Evolutionary conservation across 1,139 yeast genomes (phyloP).

Genomic region (Blastobotrys ciferrii): DNA sequence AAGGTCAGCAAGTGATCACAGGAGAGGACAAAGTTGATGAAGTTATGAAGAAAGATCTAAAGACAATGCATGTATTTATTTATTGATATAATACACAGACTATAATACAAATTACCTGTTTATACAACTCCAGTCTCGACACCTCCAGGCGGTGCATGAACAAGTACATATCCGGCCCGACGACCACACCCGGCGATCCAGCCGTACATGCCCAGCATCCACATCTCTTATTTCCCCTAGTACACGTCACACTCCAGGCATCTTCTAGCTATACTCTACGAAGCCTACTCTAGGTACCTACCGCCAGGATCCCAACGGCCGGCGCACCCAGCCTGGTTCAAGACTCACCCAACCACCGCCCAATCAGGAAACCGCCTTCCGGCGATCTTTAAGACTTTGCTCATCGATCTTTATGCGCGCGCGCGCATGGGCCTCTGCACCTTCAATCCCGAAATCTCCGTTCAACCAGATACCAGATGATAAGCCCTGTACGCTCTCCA

Average conservation of each 20-base stretch:
- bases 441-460: too few relatives aligned
- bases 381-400: not conserved
- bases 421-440: not conserved
- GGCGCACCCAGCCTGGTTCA: too few relatives aligned
- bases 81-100: slow-evolving; percentile 7
- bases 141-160: too few relatives aligned
- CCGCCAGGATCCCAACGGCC: not conserved
- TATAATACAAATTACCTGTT: not conserved
- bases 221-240: too few relatives aligned
- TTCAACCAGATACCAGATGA: too few relatives aligned
- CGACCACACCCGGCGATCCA: too few relatives aligned
- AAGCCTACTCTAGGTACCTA: not conserved
- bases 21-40: slow-evolving; percentile 3
- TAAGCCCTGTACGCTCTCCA: too few relatives aligned
- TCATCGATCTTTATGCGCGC: not conserved
- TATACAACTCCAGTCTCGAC: not conserved
- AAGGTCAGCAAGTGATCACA: slow-evolving; percentile 41
- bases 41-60: slow-evolving; percentile 2
- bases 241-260: too few relatives aligned
- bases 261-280: too few relatives aligned
- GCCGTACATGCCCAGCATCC: too few relatives aligned
- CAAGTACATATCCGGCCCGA: too few relatives aligned
- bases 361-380: not conserved
- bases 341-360: not conserved
- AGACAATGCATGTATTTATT: slow-evolving; percentile 8